phyloP scores from a whole-genome alignment of 176 grass and related monocot genomes.

The Stipa capillata region DNA sequence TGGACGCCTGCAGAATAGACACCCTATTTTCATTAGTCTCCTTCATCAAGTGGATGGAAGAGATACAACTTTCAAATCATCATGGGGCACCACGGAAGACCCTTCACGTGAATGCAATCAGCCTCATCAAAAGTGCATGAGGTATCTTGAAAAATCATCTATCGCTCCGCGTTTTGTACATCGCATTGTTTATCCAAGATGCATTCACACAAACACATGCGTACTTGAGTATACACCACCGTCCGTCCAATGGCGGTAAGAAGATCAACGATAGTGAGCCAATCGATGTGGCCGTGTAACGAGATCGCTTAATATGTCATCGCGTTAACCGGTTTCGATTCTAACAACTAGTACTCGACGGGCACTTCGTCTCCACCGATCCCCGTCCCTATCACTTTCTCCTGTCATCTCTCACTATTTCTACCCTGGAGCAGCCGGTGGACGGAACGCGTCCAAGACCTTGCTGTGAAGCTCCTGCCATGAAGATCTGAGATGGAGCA shows the following conservation, averaged over 20 bases:
- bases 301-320: slow-evolving; percentile 1
- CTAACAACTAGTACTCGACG: background rate
- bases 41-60: background rate
- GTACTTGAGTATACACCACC: slow-evolving; percentile 1
- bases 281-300: background rate
- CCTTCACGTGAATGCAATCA: slow-evolving; percentile 5
- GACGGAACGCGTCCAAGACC: background rate
- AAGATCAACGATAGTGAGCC: background rate
- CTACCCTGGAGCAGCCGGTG: too few relatives aligned
- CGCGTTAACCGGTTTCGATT: background rate
- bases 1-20: too few relatives aligned
- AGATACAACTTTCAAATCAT: background rate
- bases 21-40: background rate
- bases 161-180: background rate
- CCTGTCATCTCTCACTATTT: background rate
- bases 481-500: too few relatives aligned
- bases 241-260: background rate
- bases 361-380: background rate
- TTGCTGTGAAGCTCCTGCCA: background rate
- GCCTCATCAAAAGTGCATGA: background rate
- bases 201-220: background rate
- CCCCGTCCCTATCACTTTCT: background rate
- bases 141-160: background rate
- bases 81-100: background rate
- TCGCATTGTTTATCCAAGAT: background rate